phyloP scores from a whole-genome alignment of 352 stramenopile genomes.

The Globisporangium recalcitrans region DNA sequence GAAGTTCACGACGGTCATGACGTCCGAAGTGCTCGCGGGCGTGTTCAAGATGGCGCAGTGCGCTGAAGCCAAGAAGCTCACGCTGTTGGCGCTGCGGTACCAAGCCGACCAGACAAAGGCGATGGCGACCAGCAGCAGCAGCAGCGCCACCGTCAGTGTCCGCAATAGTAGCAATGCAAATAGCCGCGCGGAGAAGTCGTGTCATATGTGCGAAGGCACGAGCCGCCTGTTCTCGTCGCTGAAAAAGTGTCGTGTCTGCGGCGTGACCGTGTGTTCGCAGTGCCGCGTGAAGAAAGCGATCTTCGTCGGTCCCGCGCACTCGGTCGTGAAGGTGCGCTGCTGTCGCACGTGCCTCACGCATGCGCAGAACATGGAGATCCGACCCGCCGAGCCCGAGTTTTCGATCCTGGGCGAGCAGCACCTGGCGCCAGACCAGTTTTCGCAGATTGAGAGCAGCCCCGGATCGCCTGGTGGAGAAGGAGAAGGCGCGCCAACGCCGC shows the following conservation, averaged over 20 bases:
- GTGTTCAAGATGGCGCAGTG: slow-evolving; percentile 20
- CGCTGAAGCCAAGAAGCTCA: slow-evolving; percentile 50
- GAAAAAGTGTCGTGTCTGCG: slow-evolving; percentile 38
- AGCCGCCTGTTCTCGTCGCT: slow-evolving; percentile 15
- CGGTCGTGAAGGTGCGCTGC: background rate
- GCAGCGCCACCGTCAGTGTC: background rate
- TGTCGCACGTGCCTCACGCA: slow-evolving; percentile 9
- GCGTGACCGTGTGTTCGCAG: slow-evolving; percentile 31
- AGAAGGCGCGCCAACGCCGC: background rate
- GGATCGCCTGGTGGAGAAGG: background rate
- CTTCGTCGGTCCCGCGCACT: slow-evolving; percentile 24
- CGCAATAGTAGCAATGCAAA: background rate
- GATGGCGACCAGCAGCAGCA: background rate
- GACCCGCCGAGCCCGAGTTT: slow-evolving; percentile 19
- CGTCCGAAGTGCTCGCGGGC: slow-evolving; percentile 27
- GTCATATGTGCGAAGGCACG: slow-evolving; percentile 1
- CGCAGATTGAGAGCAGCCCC: slow-evolving; percentile 4
- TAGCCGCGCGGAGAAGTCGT: background rate
- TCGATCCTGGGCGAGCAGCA: slow-evolving; percentile 18
- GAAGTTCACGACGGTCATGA: slow-evolving; percentile 18
- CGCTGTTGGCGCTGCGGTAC: slow-evolving; percentile 33
- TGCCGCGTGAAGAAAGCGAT: slow-evolving; percentile 46
- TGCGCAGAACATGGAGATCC: slow-evolving; percentile 21
- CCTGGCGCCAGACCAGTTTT: slow-evolving; percentile 3
- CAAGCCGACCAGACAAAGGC: slow-evolving; percentile 22